A percentile compares a stretch with the other conserved stretches of the same genome.
Evolutionary conservation across 75 land plant species (phyloP).

Genomic region (Picea glauca): DNA sequence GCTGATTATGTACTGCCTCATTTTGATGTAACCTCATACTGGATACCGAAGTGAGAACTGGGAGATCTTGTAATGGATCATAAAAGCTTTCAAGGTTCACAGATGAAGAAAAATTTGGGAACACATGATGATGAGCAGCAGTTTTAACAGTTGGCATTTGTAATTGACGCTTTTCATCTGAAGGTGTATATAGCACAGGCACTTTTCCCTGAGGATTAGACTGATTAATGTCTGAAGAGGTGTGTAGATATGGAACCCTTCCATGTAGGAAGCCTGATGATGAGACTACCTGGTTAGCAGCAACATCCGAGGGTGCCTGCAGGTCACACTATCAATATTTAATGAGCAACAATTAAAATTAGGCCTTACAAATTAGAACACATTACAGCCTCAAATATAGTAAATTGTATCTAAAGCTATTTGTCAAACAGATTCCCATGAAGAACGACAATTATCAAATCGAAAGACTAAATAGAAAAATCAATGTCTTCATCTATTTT

Average conservation of each 20-base stretch:
- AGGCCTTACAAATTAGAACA: neutral
- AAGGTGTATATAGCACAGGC: constrained; percentile 17
- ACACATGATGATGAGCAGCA: constrained; percentile 18
- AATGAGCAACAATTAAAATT: neutral
- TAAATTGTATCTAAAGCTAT: neutral
- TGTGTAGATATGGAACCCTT: constrained; percentile 2
- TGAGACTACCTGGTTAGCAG: constrained; percentile 11
- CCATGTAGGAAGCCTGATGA: constrained; percentile 5
- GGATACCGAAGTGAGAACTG: constrained; percentile 37
- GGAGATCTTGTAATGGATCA: constrained; percentile 30
- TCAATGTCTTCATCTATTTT: too few species aligned
- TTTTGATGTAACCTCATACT: constrained; percentile 30
- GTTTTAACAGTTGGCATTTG: constrained; percentile 21
- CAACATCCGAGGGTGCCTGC: constrained; percentile 6
- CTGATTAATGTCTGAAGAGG: neutral
- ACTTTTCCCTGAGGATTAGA: constrained; percentile 9
- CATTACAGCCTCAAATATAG: neutral
- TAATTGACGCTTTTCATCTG: constrained; percentile 33
- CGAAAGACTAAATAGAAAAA: neutral
- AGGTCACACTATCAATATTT: constrained; percentile 1
- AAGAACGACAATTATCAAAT: neutral
- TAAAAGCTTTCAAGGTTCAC: constrained; percentile 14
- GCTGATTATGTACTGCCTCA: constrained; percentile 37
- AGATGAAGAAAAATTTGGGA: constrained; percentile 44
- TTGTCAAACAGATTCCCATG: neutral